Evolutionary conservation across 2,329 filamentous ascomycete species (phyloP), one percentile per base, ranked within the genome.

Genomic region (Sporothrix pseudoabietina): DNA sequence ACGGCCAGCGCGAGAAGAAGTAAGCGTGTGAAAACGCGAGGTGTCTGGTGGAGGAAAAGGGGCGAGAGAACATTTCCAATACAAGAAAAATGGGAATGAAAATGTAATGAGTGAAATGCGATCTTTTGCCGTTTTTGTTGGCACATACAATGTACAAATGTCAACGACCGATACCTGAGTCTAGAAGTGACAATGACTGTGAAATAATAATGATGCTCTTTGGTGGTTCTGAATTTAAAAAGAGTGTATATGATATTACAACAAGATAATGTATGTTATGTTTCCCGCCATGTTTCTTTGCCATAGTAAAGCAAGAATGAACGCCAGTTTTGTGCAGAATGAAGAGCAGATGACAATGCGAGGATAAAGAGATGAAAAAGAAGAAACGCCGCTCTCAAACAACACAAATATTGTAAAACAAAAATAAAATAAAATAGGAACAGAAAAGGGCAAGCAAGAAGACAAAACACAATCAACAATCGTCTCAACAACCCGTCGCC

Each of bases 1-100:
- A 97, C 81, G 94, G 94, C 75, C 89, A 96, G 87, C 87, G 91
- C 74, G 84, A 84, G 78, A 87, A 87, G 81, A 84, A 82, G 65
- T 76, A 76, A 61, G 19, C 71, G 44, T n/a, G 5, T 54, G 3
- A 35, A 35, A 35, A 35, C 14, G 6, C 16, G 39, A 19, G 4
- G 54, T 30, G 4, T 30, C 0, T 7, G 16, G 16, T 12, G 9
- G 14, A 47, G 19, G 35, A 10, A 22, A 41, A 5, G 30, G 7
- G 9, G 12, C 39, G 63, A 66, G 41, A 22, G 41, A 39, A 5
- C 7, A 26, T 16, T 32, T 14, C 44, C 65, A 71, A 39, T 16
- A 57, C 9, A 61, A 70, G 41, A 72, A 66, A 69, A 54, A 10
- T 69, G 47, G 66, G 30, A 68, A 69, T 55, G 47, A 55, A 54